Percentiles rank a stretch among this genome's conserved stretches.
Conservation (phyloP, 139 green algal species). For the Micractinium sp. region DNA sequence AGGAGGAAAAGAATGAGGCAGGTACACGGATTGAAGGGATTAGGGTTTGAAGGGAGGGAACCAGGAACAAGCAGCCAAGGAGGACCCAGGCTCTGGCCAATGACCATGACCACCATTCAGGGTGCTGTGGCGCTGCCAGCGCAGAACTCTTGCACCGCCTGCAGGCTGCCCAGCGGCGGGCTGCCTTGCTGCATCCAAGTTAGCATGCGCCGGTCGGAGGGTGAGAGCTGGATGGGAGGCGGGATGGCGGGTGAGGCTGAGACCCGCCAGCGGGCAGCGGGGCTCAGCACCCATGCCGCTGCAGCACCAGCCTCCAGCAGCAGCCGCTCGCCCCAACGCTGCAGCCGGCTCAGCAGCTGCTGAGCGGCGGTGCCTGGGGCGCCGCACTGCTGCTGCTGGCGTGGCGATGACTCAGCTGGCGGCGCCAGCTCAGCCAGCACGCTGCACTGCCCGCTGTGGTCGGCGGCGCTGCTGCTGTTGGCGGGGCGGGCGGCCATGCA, state of each 20-base stretch:
- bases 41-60: too few relatives aligned
- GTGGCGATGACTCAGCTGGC: neutral
- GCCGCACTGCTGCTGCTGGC: neutral
- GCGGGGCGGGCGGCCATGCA: neutral
- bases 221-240: neutral
- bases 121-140: neutral
- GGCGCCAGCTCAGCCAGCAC: slow-evolving; percentile 14
- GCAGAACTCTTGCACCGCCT: neutral
- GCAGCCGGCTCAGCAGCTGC: neutral
- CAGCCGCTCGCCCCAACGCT: neutral
- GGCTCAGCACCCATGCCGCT: neutral
- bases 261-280: neutral
- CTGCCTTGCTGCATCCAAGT: slow-evolving; percentile 11
- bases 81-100: neutral
- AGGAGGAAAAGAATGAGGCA: too few relatives aligned
- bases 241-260: too few relatives aligned
- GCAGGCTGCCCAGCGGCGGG: neutral
- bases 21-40: too few relatives aligned
- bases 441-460: neutral
- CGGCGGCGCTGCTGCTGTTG: neutral
- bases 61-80: neutral
- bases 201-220: neutral
- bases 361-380: too few relatives aligned
- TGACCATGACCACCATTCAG: neutral
- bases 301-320: neutral